Base-by-base conservation (phyloP, 83 land plant species). In the Thuja plicata region DNA sequence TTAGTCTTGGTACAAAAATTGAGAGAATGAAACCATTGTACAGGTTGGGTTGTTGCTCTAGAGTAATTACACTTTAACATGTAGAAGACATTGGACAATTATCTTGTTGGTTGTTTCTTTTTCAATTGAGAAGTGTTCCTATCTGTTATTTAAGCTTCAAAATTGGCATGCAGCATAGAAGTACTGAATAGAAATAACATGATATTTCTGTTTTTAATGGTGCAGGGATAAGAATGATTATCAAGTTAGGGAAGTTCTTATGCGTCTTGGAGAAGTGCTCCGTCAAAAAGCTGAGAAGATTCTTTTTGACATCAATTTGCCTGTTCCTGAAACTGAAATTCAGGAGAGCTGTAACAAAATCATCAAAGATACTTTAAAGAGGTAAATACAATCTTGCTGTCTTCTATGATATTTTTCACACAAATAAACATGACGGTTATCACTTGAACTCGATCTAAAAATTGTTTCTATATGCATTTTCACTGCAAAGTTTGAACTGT, bases 1-100 rank as follows among this genome's bases (percentile, higher is more conserved):
- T 52, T 16, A 93, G 92, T 54, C 93, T 92, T 73, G 94, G 91
- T 57, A 70, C 84, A n/a, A 92, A 92, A 54, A 89, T 92, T 10
- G 91, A 74, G 54, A 90, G 93, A 37, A 88, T 92, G 94, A 92
- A 92, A 66, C 91, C 91, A 12, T 82, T 76, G 30, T 92, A 84
- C 93, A 91, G 94, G 94, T 92, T 21, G 40, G 79, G 37, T 11
- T 34, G 19, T 86, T 19, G 35, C 89, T 48, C 24, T 40, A 30
- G 21, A 70, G n/a, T 35, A 32, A 66, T 87, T 60, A 21, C 81
- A 46, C 85, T 55, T 55, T 27, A 87, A 37, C 0, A 50, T 87
- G 91, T 88, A 60, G 93, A 92, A 73, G 89, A 92, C 74, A 89
- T 87, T 89, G 91, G 89, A 76, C 92, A 87, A 6, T 73, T 87